Percentiles rank a stretch among this genome's conserved stretches.
Evolutionary conservation across 192 early-diverging fungal species (phyloP).

Genomic region (Coemansia sp.): DNA sequence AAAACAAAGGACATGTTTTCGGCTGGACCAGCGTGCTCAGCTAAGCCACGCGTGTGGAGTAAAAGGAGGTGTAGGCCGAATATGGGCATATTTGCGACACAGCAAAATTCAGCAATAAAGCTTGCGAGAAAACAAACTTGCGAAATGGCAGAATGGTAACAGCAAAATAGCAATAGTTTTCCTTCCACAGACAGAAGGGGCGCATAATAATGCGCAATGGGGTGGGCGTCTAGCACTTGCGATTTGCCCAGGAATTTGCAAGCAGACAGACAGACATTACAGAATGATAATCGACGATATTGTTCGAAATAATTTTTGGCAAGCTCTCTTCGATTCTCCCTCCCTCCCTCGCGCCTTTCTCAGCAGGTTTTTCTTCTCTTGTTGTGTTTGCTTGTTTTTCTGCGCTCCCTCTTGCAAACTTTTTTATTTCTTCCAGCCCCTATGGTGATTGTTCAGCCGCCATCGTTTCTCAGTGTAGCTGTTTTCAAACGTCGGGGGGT

Average conservation of each 20-base stretch:
- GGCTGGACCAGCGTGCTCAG: not conserved
- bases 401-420: conserved; percentile 4
- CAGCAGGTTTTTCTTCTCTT: not conserved
- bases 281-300: conserved; percentile 1
- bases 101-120: not conserved
- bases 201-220: conserved; percentile 1
- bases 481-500: not conserved
- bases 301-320: not conserved
- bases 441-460: conserved; percentile 8
- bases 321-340: not conserved
- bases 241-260: not conserved
- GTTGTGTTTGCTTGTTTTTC: conserved; percentile 7
- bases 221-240: not conserved
- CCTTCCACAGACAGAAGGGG: not conserved
- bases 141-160: not conserved
- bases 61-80: not conserved
- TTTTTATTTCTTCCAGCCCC: conserved; percentile 4
- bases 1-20: not conserved
- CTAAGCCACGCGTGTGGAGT: not conserved
- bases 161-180: not conserved
- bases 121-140: not conserved
- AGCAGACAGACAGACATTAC: not conserved
- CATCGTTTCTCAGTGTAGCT: not conserved
- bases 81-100: not conserved
- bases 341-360: not conserved